phyloP scores from a whole-genome alignment of 2,329 filamentous ascomycete species.

The Sclerotinia glacialis region DNA sequence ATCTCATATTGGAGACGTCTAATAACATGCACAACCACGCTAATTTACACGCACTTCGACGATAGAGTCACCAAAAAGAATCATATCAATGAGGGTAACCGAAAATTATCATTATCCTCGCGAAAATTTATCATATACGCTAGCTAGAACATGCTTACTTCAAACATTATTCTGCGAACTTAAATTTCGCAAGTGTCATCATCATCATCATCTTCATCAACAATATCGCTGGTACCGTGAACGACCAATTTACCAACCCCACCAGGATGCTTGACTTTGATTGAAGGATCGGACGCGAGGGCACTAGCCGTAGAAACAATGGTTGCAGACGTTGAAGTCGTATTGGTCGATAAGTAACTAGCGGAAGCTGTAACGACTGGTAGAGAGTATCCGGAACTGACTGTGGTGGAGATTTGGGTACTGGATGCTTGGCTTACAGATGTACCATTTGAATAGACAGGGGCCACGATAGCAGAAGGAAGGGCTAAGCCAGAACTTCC shows the following conservation, averaged over 20 bases:
- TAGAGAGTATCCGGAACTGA: not conserved
- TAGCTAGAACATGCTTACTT: not conserved
- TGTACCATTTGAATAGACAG: not conserved
- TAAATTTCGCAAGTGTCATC: not conserved
- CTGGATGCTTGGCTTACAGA: not conserved
- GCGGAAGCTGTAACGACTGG: not conserved
- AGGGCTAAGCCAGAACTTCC: not conserved
- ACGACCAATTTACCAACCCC: not conserved
- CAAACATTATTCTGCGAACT: not conserved
- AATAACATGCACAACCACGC: too few relatives aligned
- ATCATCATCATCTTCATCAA: not conserved
- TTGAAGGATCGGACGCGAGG: not conserved
- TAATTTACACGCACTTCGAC: too few relatives aligned
- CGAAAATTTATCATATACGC: too few relatives aligned
- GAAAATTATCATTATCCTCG: not conserved
- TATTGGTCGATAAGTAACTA: not conserved
- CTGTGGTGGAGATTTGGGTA: too few relatives aligned
- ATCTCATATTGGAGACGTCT: too few relatives aligned
- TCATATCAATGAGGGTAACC: not conserved
- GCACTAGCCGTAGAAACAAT: not conserved
- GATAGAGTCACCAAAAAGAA: not conserved
- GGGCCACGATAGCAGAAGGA: not conserved
- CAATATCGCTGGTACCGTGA: not conserved
- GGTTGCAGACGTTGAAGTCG: not conserved
- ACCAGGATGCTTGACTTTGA: not conserved